These are phyloP conservation scores for Synchytrium microbalum DNA, from an alignment of 371 early-diverging fungal genomes.

Conservation along the genomic window DNA sequence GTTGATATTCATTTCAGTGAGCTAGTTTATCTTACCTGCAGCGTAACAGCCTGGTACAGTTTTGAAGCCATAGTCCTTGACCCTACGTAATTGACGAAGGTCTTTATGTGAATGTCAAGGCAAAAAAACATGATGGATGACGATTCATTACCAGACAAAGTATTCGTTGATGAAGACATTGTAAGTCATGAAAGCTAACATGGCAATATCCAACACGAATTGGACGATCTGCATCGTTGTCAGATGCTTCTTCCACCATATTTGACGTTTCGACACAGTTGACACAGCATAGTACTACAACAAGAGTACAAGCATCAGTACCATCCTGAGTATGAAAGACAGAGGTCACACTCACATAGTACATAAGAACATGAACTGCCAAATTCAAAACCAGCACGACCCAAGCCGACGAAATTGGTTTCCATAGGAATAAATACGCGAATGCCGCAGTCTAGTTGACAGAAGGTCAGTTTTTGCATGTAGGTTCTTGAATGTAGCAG, in stretches of 20 bases:
- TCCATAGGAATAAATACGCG: not conserved
- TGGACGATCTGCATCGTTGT: conserved; percentile 85
- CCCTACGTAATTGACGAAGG: too few relatives aligned
- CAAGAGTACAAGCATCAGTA: conserved; percentile 58
- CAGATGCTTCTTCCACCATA: conserved; percentile 89
- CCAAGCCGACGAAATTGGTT: conserved; percentile 31
- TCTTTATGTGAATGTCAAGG: too few relatives aligned
- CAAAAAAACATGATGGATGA: too few relatives aligned
- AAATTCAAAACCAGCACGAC: conserved; percentile 73
- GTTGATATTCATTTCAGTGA: too few relatives aligned
- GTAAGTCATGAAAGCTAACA: conserved; percentile 53
- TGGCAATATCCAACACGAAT: conserved; percentile 65
- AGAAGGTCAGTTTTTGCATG: not conserved
- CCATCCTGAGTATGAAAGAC: not conserved
- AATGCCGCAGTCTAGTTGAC: not conserved
- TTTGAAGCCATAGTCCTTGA: not conserved
- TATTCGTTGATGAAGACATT: conserved; percentile 66
- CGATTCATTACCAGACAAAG: not conserved
- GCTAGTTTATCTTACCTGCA: too few relatives aligned
- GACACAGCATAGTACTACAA: conserved; percentile 67
- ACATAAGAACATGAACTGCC: conserved; percentile 77
- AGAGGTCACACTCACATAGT: conserved; percentile 11
- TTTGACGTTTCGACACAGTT: conserved; percentile 60
- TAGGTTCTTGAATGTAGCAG: too few relatives aligned
- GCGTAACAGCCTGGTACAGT: not conserved